These are phyloP conservation scores for Apiospora aurea DNA, from an alignment of 2,329 filamentous ascomycete genomes.

Conservation along the genomic window DNA sequence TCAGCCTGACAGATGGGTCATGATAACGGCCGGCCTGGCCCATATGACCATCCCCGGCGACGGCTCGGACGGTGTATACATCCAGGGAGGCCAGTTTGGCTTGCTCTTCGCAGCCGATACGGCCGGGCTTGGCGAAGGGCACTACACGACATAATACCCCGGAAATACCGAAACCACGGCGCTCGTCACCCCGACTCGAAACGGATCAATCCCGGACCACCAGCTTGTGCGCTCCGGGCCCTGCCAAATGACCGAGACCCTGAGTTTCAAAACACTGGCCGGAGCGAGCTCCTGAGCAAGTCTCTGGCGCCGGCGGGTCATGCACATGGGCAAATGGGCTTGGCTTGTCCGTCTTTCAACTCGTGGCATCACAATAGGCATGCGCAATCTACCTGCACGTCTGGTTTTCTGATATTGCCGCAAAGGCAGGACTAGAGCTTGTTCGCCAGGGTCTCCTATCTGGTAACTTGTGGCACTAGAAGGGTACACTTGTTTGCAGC, in stretches of 20 bases:
- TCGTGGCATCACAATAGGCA: too few species aligned
- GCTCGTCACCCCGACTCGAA: neutral
- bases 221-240: neutral
- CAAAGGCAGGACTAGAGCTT: too few species aligned
- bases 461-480: too few species aligned
- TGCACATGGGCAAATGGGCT: too few species aligned
- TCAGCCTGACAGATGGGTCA: constrained; percentile 37
- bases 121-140: constrained; percentile 40
- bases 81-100: constrained; percentile 48
- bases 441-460: too few species aligned
- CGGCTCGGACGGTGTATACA: constrained; percentile 41
- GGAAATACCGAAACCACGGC: neutral
- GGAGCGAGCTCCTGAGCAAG: neutral
- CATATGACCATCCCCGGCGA: constrained; percentile 50
- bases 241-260: neutral
- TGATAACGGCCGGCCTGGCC: constrained; percentile 48
- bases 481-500: neutral
- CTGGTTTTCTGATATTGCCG: too few species aligned
- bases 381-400: too few species aligned
- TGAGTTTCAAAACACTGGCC: neutral
- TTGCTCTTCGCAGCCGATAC: constrained; percentile 52
- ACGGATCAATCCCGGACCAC: neutral
- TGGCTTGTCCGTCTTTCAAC: too few species aligned
- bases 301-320: neutral
- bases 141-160: neutral